Base-by-base conservation (phyloP, 768 basidiomycete species). In the Lactifluus piperatus region DNA sequence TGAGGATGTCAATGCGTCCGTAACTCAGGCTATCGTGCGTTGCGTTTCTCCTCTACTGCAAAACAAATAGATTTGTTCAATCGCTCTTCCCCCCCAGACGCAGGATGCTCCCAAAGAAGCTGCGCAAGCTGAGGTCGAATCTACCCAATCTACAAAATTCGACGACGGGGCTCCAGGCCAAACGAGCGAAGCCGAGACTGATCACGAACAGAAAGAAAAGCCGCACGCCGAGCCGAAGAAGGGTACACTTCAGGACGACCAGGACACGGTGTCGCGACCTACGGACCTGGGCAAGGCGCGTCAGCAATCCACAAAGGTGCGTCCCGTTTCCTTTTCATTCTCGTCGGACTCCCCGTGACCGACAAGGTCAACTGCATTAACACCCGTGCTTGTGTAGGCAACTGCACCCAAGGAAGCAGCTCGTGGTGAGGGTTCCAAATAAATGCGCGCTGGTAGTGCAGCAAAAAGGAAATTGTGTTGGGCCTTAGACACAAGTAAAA, bases 1-100 rank as follows among this genome's bases (percentile, higher is more conserved):
- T 32, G 64, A 68, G 44, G 67, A 70, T 34, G 60, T 68, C 51
- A 60, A 67, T 50, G 66, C 56, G n/a, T 70, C 69, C 26, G 46
- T 64, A 26, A 43, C 59, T n/a, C 63, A 64, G 51, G 65, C 68
- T 16, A 56, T 62, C 46, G 69, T 70, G 32, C 43, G 41, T 16
- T 36, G 32, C 43, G 10, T 39, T 20, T 34, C 14, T n/a, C 16
- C 14, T 29, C 27, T 24, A 39, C 39, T 29, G 54, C 39, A 20
- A 18, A 29, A 16, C 32, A n/a, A n/a, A n/a, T n/a, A n/a, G n/a
- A n/a, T n/a, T n/a, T n/a, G n/a, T n/a, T 8, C 39, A 5, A 18
- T n/a, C 3, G 1, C 16, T 39, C 11, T 20, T 2, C 45, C 2
- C 9, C 48, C 32, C 39, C 27, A 70, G 69, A 64, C 59, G 39